phyloP scores from a whole-genome alignment of 202 grass and related monocot genomes.

The Saccharum hybrid region DNA sequence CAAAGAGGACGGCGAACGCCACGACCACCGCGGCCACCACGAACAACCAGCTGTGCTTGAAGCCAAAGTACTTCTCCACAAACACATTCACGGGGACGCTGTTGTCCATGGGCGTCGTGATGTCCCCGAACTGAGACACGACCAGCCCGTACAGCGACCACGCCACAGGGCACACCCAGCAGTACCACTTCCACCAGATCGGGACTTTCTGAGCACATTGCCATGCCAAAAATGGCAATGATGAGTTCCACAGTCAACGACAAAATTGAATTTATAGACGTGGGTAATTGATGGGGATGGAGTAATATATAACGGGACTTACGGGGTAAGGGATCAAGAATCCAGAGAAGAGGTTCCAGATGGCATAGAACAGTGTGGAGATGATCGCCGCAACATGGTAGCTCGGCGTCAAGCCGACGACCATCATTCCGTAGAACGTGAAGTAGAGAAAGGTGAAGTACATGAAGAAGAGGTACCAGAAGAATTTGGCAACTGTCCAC shows the following conservation, averaged over 20 bases:
- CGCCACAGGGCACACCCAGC: conserved; percentile 57
- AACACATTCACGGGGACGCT: conserved; percentile 46
- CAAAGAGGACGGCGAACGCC: conserved; percentile 62
- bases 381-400: too few relatives aligned
- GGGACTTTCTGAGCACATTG: conserved; percentile 60
- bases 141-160: conserved; percentile 89
- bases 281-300: not conserved
- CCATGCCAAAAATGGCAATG: not conserved
- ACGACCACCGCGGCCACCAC: conserved; percentile 54
- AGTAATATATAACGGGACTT: not conserved
- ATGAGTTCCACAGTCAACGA: not conserved
- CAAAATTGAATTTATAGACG: not conserved
- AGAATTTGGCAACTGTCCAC: too few relatives aligned
- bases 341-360: conserved; percentile 90
- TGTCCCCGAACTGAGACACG: conserved; percentile 75
- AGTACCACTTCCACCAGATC: conserved; percentile 95
- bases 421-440: too few relatives aligned
- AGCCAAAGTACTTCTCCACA: conserved; percentile 63
- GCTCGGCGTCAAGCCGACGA: too few relatives aligned
- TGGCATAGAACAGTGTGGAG: conserved; percentile 58
- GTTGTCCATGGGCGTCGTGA: conserved; percentile 35
- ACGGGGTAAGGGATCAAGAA: conserved; percentile 81
- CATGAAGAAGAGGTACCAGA: too few relatives aligned
- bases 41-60: conserved; percentile 70
- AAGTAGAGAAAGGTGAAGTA: too few relatives aligned